Conservation (phyloP, 1,139 yeast genomes). For the Taphrina betulina region DNA sequence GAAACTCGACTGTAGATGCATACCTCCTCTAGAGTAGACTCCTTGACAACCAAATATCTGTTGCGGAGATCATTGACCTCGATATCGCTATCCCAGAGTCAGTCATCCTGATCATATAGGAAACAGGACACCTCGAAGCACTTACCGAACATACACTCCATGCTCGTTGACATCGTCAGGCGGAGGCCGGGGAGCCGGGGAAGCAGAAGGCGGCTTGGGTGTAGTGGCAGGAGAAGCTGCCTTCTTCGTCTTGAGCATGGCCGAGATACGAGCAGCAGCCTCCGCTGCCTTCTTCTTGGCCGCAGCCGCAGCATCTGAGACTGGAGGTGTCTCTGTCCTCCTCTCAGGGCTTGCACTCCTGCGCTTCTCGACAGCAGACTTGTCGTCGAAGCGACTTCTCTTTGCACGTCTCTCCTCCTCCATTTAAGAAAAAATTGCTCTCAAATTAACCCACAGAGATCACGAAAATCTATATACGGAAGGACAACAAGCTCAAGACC, state of each 20-base stretch:
- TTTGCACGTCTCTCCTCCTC: conserved; percentile 16
- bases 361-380: conserved; percentile 19
- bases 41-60: conserved; percentile 46
- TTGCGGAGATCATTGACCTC: conserved; percentile 47
- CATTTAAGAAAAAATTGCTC: too few species aligned
- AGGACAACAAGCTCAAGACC: too few species aligned
- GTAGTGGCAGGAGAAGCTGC: conserved; percentile 14
- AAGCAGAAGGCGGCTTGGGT: conserved; percentile 17
- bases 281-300: conserved; percentile 30
- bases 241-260: conserved; percentile 29
- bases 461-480: too few species aligned
- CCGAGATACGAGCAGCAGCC: conserved; percentile 30
- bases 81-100: conserved; percentile 41
- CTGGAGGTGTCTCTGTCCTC: conserved; percentile 18
- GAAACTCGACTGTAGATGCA: background rate
- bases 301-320: conserved; percentile 30
- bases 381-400: conserved; percentile 15
- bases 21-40: conserved; percentile 42
- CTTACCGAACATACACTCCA: conserved; percentile 16
- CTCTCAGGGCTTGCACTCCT: conserved; percentile 33
- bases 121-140: background rate
- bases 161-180: conserved; percentile 22
- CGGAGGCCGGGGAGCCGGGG: conserved; percentile 16
- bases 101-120: conserved; percentile 31
- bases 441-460: too few species aligned